Percentiles rank a stretch among this genome's conserved stretches.
These are phyloP conservation scores for Pythium chondricola DNA, from an alignment of 352 stramenopile genomes.

Conservation along the genomic window DNA sequence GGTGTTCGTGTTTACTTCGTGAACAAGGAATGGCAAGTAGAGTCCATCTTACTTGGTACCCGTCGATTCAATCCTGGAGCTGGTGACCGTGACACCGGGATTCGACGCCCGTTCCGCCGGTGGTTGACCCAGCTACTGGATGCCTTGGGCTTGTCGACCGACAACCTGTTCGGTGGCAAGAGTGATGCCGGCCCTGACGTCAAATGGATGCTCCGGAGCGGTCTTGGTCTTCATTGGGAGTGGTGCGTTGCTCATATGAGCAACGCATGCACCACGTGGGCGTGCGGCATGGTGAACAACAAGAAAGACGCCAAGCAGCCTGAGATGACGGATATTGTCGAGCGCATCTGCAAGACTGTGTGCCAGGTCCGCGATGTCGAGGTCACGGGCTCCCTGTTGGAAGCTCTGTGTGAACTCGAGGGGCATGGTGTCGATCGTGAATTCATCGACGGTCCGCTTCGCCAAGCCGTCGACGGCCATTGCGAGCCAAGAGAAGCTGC, in stretches of 20 bases:
- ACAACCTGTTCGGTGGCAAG: background rate
- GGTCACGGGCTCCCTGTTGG: background rate
- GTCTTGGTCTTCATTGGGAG: background rate
- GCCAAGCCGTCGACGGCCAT: too few species aligned
- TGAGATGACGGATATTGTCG: background rate
- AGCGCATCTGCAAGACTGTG: background rate
- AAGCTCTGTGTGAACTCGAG: background rate
- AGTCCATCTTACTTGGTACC: background rate
- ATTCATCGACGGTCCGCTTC: too few species aligned
- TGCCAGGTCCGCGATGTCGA: conserved; percentile 2
- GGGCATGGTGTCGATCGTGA: too few species aligned
- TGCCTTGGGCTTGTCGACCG: background rate
- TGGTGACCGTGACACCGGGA: too few species aligned
- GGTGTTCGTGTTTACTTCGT: conserved; percentile 2
- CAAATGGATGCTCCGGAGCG: background rate
- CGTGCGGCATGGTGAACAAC: background rate
- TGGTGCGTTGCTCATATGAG: conserved; percentile 7
- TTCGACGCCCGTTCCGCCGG: too few species aligned
- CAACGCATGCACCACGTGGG: conserved; percentile 1
- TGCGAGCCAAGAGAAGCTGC: too few species aligned
- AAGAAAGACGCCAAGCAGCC: background rate
- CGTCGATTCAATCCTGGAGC: background rate
- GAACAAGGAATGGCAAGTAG: background rate
- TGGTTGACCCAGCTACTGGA: too few species aligned
- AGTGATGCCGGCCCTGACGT: background rate